phyloP scores from a whole-genome alignment of 306 rosid genomes.

The Cicer judaicum region DNA sequence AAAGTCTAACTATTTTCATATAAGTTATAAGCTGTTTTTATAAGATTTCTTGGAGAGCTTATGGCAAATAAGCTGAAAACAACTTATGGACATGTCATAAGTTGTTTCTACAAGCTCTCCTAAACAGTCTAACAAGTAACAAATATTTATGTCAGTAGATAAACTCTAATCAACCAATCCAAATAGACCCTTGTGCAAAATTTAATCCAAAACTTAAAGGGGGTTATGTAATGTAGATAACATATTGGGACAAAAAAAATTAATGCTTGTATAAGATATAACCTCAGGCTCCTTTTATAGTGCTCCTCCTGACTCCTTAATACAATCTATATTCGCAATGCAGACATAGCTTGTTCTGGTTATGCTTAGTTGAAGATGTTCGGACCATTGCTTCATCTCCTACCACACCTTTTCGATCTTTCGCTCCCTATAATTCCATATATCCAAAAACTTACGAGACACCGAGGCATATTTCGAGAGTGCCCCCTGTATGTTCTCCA shows the following conservation, averaged over 20 bases:
- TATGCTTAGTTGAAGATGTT: slow-evolving; percentile 48
- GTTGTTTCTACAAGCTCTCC: too few species aligned
- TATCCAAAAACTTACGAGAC: slow-evolving; percentile 44
- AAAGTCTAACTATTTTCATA: too few species aligned
- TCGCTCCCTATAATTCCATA: slow-evolving; percentile 27
- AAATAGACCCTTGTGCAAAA: background rate
- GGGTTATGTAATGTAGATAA: background rate
- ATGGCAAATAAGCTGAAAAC: too few species aligned
- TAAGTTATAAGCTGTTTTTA: too few species aligned
- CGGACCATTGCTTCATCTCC: slow-evolving; percentile 44
- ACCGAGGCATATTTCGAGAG: slow-evolving; percentile 40
- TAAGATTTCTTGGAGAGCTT: too few species aligned
- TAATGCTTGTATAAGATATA: background rate
- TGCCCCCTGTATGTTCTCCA: slow-evolving; percentile 11
- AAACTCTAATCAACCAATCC: too few species aligned
- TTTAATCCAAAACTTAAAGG: slow-evolving; percentile 7
- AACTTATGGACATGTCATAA: too few species aligned
- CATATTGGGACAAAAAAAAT: background rate
- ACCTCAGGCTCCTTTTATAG: slow-evolving; percentile 29
- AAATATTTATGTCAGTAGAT: too few species aligned
- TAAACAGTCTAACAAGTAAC: too few species aligned
- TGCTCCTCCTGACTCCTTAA: slow-evolving; percentile 24
- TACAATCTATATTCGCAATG: slow-evolving; percentile 39
- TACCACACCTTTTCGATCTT: slow-evolving; percentile 34
- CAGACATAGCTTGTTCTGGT: slow-evolving; percentile 58